Conservation (phyloP, 495 filamentous ascomycete species). For the Penicillium odoratum region DNA sequence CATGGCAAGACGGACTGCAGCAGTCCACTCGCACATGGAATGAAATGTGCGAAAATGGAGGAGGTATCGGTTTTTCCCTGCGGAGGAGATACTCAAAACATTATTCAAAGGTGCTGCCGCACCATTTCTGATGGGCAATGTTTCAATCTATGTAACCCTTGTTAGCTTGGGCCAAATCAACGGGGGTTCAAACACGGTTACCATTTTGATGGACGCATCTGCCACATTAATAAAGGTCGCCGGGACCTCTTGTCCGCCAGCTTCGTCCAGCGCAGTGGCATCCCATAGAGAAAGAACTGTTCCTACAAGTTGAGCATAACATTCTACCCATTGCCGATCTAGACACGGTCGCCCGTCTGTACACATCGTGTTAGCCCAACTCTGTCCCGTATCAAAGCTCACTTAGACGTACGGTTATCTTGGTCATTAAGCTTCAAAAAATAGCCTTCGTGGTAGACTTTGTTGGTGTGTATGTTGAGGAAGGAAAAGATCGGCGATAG, state of each 20-base stretch:
- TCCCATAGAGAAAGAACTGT: constrained; percentile 97
- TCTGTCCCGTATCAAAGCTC: not conserved
- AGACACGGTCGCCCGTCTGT: constrained; percentile 80
- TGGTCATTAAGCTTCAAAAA: constrained; percentile 95
- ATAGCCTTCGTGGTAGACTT: constrained; percentile 96
- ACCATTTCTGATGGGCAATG: constrained; percentile 74
- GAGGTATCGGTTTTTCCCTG: constrained; percentile 91
- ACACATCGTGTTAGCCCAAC: constrained; percentile 13
- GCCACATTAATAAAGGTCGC: constrained; percentile 97
- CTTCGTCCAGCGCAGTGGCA: constrained; percentile 86
- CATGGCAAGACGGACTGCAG: constrained; percentile 90
- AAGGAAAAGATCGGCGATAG: constrained; percentile 91
- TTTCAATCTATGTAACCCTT: constrained; percentile 68
- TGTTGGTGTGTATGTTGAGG: constrained; percentile 93
- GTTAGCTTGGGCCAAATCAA: constrained; percentile 7
- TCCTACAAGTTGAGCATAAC: constrained; percentile 93
- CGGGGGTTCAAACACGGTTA: constrained; percentile 37
- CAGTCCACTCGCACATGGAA: constrained; percentile 93
- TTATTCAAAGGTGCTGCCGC: constrained; percentile 82
- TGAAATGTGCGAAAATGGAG: constrained; percentile 94
- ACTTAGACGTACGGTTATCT: constrained; percentile 68
- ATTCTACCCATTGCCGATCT: constrained; percentile 93
- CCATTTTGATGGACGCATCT: constrained; percentile 97
- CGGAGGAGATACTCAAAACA: constrained; percentile 91
- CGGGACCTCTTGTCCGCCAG: constrained; percentile 79